These are phyloP conservation scores for Kalmusia sp. DNA, from an alignment of 2,329 filamentous ascomycete genomes.

Conservation along the genomic window DNA sequence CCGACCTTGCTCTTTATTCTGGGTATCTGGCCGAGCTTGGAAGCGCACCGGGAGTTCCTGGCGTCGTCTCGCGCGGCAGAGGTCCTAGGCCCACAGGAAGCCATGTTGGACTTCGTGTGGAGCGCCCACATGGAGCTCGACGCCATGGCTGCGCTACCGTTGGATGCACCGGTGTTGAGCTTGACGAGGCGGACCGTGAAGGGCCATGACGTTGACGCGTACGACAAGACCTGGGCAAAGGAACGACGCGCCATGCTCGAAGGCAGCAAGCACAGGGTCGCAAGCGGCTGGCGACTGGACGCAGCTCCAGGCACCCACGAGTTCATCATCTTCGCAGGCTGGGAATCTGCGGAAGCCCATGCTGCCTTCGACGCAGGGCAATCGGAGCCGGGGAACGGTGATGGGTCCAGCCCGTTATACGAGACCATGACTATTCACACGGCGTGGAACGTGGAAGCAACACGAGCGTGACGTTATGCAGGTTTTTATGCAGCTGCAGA, in stretches of 20 bases:
- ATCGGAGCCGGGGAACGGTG: conserved; percentile 10
- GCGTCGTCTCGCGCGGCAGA: conserved; percentile 33
- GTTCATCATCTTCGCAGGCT: conserved; percentile 32
- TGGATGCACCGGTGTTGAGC: conserved; percentile 34
- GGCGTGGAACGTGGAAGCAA: conserved; percentile 31
- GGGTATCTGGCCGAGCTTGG: conserved; percentile 37
- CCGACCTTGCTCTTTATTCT: conserved; percentile 38
- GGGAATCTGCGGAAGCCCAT: conserved; percentile 23
- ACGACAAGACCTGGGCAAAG: conserved; percentile 17
- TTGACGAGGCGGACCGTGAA: conserved; percentile 29
- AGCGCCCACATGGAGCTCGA: conserved; percentile 33
- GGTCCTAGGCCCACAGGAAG: conserved; percentile 37
- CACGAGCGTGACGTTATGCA: conserved; percentile 8
- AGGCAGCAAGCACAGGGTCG: conserved; percentile 22
- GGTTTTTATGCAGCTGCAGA: not conserved
- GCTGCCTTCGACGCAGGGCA: conserved; percentile 17
- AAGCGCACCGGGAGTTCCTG: conserved; percentile 36
- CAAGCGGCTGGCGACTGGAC: conserved; percentile 35
- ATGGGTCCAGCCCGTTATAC: conserved; percentile 17
- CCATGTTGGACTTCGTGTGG: conserved; percentile 39
- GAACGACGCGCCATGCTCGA: conserved; percentile 21
- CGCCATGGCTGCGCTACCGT: conserved; percentile 24
- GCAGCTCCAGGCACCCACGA: conserved; percentile 26
- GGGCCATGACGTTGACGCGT: conserved; percentile 18
- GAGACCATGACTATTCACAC: conserved; percentile 21